phyloP scores from a whole-genome alignment of 2,329 filamentous ascomycete species.

The Coniochaeta ligniaria region DNA sequence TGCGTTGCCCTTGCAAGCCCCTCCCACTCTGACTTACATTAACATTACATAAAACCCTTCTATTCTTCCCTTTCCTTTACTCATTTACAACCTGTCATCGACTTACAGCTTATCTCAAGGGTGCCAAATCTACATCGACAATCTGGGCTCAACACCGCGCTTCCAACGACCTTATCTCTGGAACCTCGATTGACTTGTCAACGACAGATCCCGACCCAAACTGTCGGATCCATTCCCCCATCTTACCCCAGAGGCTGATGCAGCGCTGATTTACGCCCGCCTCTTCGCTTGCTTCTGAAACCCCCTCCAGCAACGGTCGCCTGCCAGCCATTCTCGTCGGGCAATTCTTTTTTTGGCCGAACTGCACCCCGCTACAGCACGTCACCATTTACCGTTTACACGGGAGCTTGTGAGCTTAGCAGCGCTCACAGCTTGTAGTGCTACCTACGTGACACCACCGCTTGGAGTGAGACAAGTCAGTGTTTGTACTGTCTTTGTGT shows the following conservation, averaged over 20 bases:
- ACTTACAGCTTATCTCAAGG: constrained; percentile 27
- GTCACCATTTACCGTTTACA: neutral
- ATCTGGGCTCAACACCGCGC: constrained; percentile 15
- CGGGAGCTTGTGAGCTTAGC: neutral
- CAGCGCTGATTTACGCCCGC: constrained; percentile 1
- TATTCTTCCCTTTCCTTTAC: constrained; percentile 32
- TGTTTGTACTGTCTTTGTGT: neutral
- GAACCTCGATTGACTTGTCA: constrained; percentile 5
- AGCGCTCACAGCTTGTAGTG: neutral
- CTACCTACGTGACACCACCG: neutral
- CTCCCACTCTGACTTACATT: constrained; percentile 24
- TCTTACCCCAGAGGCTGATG: constrained; percentile 1
- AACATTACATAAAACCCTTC: constrained; percentile 43
- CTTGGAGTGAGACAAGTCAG: neutral
- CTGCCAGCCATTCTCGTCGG: neutral
- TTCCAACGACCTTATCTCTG: constrained; percentile 4
- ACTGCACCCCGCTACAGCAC: neutral
- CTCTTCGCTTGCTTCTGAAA: neutral
- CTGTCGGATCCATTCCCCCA: constrained; percentile 14
- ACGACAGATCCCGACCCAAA: constrained; percentile 21
- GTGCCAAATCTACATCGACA: constrained; percentile 16
- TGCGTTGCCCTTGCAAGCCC: constrained; percentile 13
- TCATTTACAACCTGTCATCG: constrained; percentile 32
- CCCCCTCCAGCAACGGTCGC: neutral
- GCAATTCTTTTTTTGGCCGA: neutral